phyloP scores from a whole-genome alignment of 192 early-diverging fungal species.

The Coemansia sp. region DNA sequence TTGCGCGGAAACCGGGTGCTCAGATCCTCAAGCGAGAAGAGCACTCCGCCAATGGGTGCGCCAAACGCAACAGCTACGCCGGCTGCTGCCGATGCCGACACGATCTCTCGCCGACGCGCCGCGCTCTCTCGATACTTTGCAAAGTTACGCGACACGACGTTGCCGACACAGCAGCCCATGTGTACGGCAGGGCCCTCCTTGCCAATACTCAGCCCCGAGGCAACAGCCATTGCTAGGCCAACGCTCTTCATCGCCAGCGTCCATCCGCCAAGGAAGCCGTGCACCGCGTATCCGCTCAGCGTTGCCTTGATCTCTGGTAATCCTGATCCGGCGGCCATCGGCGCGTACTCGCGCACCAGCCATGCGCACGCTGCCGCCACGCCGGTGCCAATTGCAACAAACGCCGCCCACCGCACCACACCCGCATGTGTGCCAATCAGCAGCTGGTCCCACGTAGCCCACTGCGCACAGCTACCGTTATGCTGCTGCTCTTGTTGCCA shows the following conservation, averaged over 20 bases:
- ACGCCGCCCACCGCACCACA: slow-evolving; percentile 78
- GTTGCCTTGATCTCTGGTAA: slow-evolving; percentile 89
- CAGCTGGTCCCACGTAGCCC: slow-evolving; percentile 71
- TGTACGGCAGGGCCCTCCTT: slow-evolving; percentile 97
- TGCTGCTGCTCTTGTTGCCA: slow-evolving; percentile 52
- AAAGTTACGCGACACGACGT: slow-evolving; percentile 78
- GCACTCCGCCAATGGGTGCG: slow-evolving; percentile 68
- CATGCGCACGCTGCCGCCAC: slow-evolving; percentile 75
- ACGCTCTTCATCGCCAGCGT: slow-evolving; percentile 83
- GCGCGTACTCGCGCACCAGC: slow-evolving; percentile 75
- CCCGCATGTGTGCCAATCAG: slow-evolving; percentile 53
- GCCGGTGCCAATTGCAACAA: slow-evolving; percentile 69
- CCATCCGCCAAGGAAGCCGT: slow-evolving; percentile 87
- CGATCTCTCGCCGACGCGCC: slow-evolving; percentile 64
- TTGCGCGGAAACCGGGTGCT: slow-evolving; percentile 92
- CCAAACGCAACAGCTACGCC: slow-evolving; percentile 80
- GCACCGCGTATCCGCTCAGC: slow-evolving; percentile 89
- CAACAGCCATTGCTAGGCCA: slow-evolving; percentile 73
- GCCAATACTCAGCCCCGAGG: slow-evolving; percentile 84
- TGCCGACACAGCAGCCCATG: slow-evolving; percentile 87
- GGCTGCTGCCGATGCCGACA: slow-evolving; percentile 71
- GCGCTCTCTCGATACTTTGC: slow-evolving; percentile 83
- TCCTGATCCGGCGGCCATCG: slow-evolving; percentile 94
- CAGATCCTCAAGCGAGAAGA: slow-evolving; percentile 86
- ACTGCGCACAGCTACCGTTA: slow-evolving; percentile 58